Percentiles rank a stretch among this genome's conserved stretches.
phyloP scores from a whole-genome alignment of 2,329 filamentous ascomycete species.

The Dendryphion nanum region DNA sequence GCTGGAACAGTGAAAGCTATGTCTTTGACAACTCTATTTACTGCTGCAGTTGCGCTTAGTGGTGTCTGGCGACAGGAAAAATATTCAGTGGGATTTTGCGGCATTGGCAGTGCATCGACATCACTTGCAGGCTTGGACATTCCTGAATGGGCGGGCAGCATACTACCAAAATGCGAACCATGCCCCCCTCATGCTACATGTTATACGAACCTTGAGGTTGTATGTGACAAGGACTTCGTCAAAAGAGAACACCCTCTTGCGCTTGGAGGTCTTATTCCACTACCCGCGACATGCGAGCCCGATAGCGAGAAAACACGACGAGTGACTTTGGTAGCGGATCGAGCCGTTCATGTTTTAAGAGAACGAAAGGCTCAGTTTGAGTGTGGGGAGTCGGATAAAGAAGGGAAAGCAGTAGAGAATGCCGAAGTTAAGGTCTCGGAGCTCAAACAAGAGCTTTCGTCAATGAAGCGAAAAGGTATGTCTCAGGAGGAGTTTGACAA shows the following conservation, averaged over 20 bases:
- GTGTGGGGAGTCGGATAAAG: constrained; percentile 72
- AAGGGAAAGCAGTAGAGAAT: constrained; percentile 58
- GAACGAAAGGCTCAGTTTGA: constrained; percentile 86
- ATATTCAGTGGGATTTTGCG: constrained; percentile 92
- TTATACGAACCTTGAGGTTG: constrained; percentile 71
- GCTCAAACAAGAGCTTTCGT: constrained; percentile 72
- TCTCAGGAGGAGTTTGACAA: constrained; percentile 88
- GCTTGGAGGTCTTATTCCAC: constrained; percentile 73
- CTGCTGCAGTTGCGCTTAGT: constrained; percentile 69
- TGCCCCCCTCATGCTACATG: constrained; percentile 92
- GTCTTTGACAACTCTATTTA: constrained; percentile 68
- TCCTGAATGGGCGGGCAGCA: constrained; percentile 68
- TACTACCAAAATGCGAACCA: constrained; percentile 81
- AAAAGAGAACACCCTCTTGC: constrained; percentile 81
- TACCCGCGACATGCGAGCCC: constrained; percentile 89
- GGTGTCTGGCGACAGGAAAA: constrained; percentile 93
- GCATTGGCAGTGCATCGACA: constrained; percentile 65
- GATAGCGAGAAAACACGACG: constrained; percentile 89
- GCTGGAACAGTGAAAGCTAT: constrained; percentile 59
- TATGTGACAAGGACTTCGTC: constrained; percentile 85
- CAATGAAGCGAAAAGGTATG: constrained; percentile 79
- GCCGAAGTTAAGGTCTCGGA: constrained; percentile 68
- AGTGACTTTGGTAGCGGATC: constrained; percentile 83
- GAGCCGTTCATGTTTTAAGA: constrained; percentile 80
- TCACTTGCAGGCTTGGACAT: constrained; percentile 62